A percentile compares a stretch with the other conserved stretches of the same genome.
Conservation (phyloP, 2,329 filamentous ascomycete species). For the Magnaporthales sp. region DNA sequence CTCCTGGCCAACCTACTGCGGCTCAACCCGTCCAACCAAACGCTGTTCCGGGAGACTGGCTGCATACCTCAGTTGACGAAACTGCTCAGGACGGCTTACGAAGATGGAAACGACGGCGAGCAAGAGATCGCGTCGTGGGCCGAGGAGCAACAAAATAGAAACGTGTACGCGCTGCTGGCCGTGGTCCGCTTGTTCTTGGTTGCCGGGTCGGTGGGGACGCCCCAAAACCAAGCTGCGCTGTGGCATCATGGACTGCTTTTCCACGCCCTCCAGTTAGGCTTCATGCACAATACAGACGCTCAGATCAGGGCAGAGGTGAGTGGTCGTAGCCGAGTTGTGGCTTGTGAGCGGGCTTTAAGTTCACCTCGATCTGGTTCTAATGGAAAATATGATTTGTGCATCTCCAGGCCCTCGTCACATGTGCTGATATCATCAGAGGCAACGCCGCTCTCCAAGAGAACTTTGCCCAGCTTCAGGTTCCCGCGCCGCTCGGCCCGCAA, state of each 20-base stretch:
- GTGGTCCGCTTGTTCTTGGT: conserved; percentile 81
- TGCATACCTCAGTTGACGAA: conserved; percentile 65
- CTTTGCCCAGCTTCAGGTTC: conserved; percentile 81
- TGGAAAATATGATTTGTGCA: conserved; percentile 4
- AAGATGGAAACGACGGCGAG: conserved; percentile 38
- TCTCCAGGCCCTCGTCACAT: conserved; percentile 65
- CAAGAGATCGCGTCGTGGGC: conserved; percentile 65
- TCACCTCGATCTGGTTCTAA: conserved; percentile 3
- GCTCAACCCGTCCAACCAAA: conserved; percentile 85
- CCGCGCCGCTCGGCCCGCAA: conserved; percentile 36
- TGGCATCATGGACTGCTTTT: conserved; percentile 75
- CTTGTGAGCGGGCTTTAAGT: conserved; percentile 2
- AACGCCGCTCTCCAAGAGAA: conserved; percentile 75
- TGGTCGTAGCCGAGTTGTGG: neutral
- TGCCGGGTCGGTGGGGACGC: conserved; percentile 69
- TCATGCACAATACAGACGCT: conserved; percentile 61
- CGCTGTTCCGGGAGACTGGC: conserved; percentile 84
- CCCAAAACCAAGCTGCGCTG: conserved; percentile 77
- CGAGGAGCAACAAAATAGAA: conserved; percentile 73
- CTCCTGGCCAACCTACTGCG: conserved; percentile 82
- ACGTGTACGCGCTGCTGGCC: conserved; percentile 81
- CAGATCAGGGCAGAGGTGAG: conserved; percentile 74
- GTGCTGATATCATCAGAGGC: conserved; percentile 78
- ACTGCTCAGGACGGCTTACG: conserved; percentile 54
- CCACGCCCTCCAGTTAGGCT: conserved; percentile 74